Percentiles rank a stretch among this genome's conserved stretches.
phyloP scores from a whole-genome alignment of 1,284 basidiomycete species.

The Trichosporon coremiiforme region DNA sequence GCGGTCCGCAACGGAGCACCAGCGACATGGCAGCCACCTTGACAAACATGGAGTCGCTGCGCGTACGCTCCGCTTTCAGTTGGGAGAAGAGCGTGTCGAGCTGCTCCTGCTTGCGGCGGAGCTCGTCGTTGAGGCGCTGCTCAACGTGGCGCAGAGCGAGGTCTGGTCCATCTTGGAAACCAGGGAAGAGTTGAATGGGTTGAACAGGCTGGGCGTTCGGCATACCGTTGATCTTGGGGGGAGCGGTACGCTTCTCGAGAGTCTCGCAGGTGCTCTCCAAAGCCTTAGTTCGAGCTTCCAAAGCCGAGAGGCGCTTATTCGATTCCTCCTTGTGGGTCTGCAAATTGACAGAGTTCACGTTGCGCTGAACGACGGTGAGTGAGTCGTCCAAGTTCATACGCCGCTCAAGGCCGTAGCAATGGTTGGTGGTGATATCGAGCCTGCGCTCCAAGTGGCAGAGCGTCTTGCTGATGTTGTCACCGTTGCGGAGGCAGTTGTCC shows the following conservation, averaged over 20 bases:
- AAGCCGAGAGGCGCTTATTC: not conserved
- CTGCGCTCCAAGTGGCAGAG: not conserved
- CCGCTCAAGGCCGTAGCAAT: not conserved
- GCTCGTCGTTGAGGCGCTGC: not conserved
- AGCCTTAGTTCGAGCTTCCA: not conserved
- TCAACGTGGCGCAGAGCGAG: not conserved
- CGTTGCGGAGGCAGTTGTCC: not conserved
- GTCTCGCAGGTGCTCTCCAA: not conserved
- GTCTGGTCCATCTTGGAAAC: not conserved
- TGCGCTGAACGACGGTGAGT: too few species aligned
- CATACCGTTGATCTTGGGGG: too few species aligned
- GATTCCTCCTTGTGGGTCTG: not conserved
- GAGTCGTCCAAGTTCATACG: not conserved
- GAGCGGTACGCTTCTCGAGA: not conserved
- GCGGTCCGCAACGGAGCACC: not conserved
- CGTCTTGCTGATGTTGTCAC: not conserved
- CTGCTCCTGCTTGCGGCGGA: not conserved
- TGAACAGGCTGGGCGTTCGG: too few species aligned
- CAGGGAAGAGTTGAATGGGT: too few species aligned
- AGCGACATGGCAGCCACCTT: not conserved
- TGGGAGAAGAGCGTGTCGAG: not conserved
- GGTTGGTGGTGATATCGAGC: not conserved
- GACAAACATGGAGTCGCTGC: slow-evolving; percentile 10
- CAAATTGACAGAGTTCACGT: not conserved
- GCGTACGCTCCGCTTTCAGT: not conserved